A percentile compares a stretch with the other conserved stretches of the same genome.
phyloP scores from a whole-genome alignment of 129 eudicot species.

The Helichrysum umbraculigerum region DNA sequence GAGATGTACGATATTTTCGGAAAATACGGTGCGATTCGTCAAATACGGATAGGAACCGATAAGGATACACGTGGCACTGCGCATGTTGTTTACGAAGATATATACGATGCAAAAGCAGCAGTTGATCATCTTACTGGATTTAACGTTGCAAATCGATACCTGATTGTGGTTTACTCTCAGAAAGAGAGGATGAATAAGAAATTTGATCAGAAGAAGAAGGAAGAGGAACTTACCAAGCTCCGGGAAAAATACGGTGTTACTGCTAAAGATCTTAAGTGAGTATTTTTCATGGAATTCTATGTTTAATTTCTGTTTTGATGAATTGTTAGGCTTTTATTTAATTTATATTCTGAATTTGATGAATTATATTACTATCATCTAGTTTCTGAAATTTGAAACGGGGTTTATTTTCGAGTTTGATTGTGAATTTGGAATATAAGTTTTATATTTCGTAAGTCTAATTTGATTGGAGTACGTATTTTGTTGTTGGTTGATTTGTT shows the following conservation, averaged over 20 bases:
- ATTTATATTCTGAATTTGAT: background rate
- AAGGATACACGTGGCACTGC: constrained; percentile 87
- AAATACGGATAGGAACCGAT: constrained; percentile 64
- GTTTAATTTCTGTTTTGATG: background rate
- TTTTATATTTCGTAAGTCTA: background rate
- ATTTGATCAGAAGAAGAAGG: constrained; percentile 69
- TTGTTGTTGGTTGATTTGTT: background rate
- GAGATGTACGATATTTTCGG: constrained; percentile 93
- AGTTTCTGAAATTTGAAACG: background rate
- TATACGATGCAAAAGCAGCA: constrained; percentile 74
- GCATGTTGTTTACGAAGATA: constrained; percentile 74
- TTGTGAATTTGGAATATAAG: background rate
- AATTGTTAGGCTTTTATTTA: constrained; percentile 8
- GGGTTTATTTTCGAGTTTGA: background rate
- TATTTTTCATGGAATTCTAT: background rate
- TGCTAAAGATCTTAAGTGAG: constrained; percentile 50
- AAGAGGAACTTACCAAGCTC: constrained; percentile 62
- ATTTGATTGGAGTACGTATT: background rate
- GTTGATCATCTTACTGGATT: constrained; percentile 74
- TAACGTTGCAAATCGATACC: constrained; percentile 70
- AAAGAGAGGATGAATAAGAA: constrained; percentile 85
- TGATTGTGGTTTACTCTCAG: constrained; percentile 76
- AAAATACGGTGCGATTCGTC: constrained; percentile 81
- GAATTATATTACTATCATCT: background rate
- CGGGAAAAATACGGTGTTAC: constrained; percentile 79